Evolutionary conservation across 75 land plant species (phyloP).

Genomic region (Selaginella tamariscina): DNA sequence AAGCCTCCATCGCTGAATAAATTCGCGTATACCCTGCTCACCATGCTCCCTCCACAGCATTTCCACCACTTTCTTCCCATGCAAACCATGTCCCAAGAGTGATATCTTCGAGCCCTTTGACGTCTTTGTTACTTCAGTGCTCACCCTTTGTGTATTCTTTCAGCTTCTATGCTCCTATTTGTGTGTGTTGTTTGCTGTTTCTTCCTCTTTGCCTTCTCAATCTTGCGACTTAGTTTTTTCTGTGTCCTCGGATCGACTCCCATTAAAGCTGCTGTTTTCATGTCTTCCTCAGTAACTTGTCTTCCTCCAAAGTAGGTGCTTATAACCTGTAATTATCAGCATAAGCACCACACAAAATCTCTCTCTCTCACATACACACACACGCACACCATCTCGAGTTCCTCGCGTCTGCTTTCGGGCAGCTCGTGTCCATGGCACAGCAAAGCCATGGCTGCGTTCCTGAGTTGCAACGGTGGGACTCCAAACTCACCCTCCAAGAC

Average conservation of each 20-base stretch:
- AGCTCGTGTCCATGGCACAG: conserved; percentile 65
- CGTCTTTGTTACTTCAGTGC: neutral
- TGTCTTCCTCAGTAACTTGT: conserved; percentile 48
- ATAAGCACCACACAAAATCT: too few relatives aligned
- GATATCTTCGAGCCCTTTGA: conserved; percentile 49
- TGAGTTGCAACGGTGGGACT: conserved; percentile 81
- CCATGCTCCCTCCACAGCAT: conserved; percentile 45
- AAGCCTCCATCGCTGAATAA: conserved; percentile 82
- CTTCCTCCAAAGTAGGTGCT: conserved; percentile 68
- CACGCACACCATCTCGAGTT: conserved; percentile 47
- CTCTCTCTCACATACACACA: too few relatives aligned
- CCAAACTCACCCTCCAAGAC: conserved; percentile 34
- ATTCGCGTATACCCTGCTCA: conserved; percentile 66
- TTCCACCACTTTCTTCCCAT: conserved; percentile 89
- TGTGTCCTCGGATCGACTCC: conserved; percentile 84
- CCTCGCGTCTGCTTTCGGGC: conserved; percentile 69
- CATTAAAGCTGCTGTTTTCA: conserved; percentile 65
- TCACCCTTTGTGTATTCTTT: neutral
- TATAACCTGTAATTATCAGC: conserved; percentile 55
- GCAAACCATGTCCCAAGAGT: conserved; percentile 90
- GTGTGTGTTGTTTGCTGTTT: neutral
- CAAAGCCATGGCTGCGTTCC: conserved; percentile 92
- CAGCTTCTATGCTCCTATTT: neutral
- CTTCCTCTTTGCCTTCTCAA: neutral
- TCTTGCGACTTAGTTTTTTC: conserved; percentile 54